Evolutionary conservation across 495 filamentous ascomycete species (phyloP).

Genomic region (Daldinia loculata): DNA sequence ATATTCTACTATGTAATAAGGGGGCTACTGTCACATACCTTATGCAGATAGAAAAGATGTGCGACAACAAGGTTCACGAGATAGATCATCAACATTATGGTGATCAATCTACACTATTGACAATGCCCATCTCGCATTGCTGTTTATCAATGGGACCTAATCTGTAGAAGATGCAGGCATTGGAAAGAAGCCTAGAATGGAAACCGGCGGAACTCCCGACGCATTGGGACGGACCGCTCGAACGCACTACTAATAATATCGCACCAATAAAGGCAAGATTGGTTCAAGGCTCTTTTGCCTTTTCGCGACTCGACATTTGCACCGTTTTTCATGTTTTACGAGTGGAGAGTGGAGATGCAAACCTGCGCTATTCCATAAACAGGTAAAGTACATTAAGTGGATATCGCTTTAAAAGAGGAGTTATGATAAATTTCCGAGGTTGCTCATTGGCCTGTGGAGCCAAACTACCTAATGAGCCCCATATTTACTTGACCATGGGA

Average conservation of each 20-base stretch:
- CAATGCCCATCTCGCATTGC: neutral
- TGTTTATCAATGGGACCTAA: neutral
- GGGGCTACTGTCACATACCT: neutral
- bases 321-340: neutral
- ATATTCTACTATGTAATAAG: neutral
- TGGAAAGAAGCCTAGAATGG: constrained; percentile 1
- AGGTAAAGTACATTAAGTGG: too few relatives aligned
- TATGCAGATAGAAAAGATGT: neutral
- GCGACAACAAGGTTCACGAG: neutral
- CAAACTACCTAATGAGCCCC: neutral
- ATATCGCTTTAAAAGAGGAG: neutral
- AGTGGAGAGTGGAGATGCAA: neutral
- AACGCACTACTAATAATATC: constrained; percentile 10
- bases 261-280: neutral
- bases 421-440: constrained; percentile 1
- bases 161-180: constrained; percentile 1
- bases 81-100: neutral
- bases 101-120: neutral
- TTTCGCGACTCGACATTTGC: neutral
- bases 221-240: constrained; percentile 32
- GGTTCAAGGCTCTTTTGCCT: constrained; percentile 5
- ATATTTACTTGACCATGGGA: neutral
- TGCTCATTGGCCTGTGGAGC: neutral
- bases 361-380: neutral
- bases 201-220: constrained; percentile 11